Conservation (phyloP, 257 asterid genomes). For the Solanum chmielewskii region DNA sequence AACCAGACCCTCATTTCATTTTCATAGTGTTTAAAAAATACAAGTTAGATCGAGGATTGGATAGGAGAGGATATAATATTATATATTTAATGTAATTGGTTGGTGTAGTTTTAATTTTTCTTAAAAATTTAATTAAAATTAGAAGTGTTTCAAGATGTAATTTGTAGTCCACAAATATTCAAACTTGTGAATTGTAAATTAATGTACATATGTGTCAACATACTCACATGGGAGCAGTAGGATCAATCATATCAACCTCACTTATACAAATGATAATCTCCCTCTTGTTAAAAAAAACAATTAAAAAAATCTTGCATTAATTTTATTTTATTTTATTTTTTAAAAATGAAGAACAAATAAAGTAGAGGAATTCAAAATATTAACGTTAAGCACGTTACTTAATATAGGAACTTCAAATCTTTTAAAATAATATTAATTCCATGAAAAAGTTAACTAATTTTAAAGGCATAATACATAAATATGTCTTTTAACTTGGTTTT, state of each 20-base stretch:
- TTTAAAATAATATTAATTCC: background rate
- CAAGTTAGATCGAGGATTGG: background rate
- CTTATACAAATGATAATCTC: background rate
- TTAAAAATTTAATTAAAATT: background rate
- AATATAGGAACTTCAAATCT: background rate
- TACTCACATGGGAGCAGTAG: background rate
- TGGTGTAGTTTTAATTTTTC: background rate
- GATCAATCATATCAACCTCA: background rate
- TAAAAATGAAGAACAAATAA: background rate
- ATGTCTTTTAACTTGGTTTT: too few relatives aligned
- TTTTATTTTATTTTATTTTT: too few relatives aligned
- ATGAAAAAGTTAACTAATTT: too few relatives aligned
- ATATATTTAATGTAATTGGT: too few relatives aligned
- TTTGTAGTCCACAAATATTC: background rate
- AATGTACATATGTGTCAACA: background rate
- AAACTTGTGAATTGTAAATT: background rate
- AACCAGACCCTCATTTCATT: background rate
- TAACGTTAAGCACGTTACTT: background rate
- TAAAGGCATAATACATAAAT: background rate
- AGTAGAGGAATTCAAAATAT: background rate
- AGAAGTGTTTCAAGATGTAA: background rate
- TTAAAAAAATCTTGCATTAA: background rate
- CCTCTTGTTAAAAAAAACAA: too few relatives aligned
- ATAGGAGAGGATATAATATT: background rate
- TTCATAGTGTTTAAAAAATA: background rate